These are phyloP conservation scores for Xerocomus potaroensis DNA, from an alignment of 768 basidiomycete genomes.

Conservation along the genomic window DNA sequence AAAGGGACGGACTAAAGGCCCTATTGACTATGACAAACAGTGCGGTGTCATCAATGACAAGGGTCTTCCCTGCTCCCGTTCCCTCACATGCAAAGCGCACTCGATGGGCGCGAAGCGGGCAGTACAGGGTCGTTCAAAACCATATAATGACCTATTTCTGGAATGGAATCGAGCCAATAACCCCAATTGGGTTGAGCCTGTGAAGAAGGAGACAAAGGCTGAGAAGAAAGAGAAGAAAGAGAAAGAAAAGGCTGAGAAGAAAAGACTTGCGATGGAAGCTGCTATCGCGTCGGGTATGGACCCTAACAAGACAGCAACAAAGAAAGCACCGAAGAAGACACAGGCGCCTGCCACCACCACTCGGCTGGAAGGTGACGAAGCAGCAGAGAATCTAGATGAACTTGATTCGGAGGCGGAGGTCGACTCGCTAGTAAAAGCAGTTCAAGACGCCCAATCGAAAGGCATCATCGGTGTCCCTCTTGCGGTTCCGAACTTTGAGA, in stretches of 20 bases:
- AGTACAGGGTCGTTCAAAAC: slow-evolving; percentile 78
- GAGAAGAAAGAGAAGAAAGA: slow-evolving; percentile 86
- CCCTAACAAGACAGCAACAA: slow-evolving; percentile 39
- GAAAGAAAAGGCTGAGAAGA: slow-evolving; percentile 79
- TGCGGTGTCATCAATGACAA: slow-evolving; percentile 99
- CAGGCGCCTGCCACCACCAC: slow-evolving; percentile 48
- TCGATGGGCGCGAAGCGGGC: slow-evolving; percentile 95
- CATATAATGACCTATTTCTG: slow-evolving; percentile 81
- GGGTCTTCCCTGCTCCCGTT: slow-evolving; percentile 85
- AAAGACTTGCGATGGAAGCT: slow-evolving; percentile 63
- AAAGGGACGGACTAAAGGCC: slow-evolving; percentile 78
- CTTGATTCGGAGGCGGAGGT: slow-evolving; percentile 84
- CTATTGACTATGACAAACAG: slow-evolving; percentile 86
- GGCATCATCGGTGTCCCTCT: slow-evolving; percentile 62
- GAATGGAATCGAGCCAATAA: slow-evolving; percentile 91
- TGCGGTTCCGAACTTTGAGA: slow-evolving; percentile 67
- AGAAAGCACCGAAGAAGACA: slow-evolving; percentile 65
- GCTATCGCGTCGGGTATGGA: slow-evolving; percentile 60
- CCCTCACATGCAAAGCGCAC: slow-evolving; percentile 96
- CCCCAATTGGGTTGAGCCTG: slow-evolving; percentile 84
- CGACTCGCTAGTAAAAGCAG: slow-evolving; percentile 64
- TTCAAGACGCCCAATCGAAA: slow-evolving; percentile 50
- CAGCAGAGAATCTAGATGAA: slow-evolving; percentile 68
- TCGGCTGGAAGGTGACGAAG: slow-evolving; percentile 55
- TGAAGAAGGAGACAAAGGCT: slow-evolving; percentile 80